Evolutionary conservation across 2,329 filamentous ascomycete species (phyloP).

Genomic region (Thelonectria blattea): DNA sequence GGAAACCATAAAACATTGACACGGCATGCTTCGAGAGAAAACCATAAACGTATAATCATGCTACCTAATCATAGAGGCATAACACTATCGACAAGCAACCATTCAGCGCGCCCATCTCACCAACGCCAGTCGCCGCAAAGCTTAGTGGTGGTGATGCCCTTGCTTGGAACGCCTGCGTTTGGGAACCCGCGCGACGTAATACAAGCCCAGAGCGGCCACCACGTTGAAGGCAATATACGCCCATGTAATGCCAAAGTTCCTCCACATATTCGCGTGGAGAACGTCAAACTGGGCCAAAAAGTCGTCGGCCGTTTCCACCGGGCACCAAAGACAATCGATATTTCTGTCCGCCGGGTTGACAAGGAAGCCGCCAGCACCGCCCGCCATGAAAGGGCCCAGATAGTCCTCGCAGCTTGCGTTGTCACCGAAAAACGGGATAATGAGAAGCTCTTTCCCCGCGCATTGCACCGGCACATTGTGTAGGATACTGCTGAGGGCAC

Average conservation of each 20-base stretch:
- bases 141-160: background rate
- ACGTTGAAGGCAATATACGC: slow-evolving; percentile 13
- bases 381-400: slow-evolving; percentile 54
- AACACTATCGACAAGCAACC: background rate
- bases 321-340: slow-evolving; percentile 5
- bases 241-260: slow-evolving; percentile 20
- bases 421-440: slow-evolving; percentile 61
- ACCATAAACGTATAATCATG: background rate
- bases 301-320: slow-evolving; percentile 1
- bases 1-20: too few relatives aligned
- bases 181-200: background rate
- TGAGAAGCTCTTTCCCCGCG: slow-evolving; percentile 65
- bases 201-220: background rate
- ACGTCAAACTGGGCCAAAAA: slow-evolving; percentile 1
- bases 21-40: too few relatives aligned
- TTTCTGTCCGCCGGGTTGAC: background rate
- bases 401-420: slow-evolving; percentile 60
- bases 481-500: slow-evolving; percentile 66
- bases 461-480: slow-evolving; percentile 65
- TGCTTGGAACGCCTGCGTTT: background rate
- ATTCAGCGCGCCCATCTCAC: background rate
- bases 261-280: slow-evolving; percentile 3
- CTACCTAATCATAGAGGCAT: background rate
- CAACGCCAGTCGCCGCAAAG: background rate
- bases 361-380: slow-evolving; percentile 52